phyloP scores from a whole-genome alignment of 1,284 basidiomycete genomes.

The Cutaneotrichosporon sp. region DNA sequence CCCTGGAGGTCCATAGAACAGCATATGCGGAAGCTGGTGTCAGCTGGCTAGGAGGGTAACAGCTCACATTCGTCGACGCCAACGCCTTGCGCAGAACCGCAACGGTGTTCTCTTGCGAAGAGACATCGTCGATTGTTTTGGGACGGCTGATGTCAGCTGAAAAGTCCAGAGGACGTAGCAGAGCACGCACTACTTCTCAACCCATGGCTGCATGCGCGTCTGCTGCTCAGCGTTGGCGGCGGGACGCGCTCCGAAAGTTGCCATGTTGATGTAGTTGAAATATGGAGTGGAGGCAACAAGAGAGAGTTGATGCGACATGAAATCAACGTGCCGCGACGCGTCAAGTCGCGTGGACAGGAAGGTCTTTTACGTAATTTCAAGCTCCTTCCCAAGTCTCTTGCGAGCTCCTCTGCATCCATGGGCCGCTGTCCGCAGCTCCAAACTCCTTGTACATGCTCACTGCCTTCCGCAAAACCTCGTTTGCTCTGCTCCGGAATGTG shows the following conservation, averaged over 20 bases:
- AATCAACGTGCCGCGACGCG: constrained; percentile 9
- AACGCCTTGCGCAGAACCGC: constrained; percentile 86
- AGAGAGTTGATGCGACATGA: not conserved
- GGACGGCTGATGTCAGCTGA: constrained; percentile 63
- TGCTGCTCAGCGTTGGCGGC: constrained; percentile 39
- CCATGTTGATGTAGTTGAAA: constrained; percentile 5
- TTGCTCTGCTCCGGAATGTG: no score
- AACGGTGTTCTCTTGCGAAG: constrained; percentile 94
- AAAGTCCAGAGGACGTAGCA: not conserved
- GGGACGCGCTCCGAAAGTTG: constrained; percentile 7
- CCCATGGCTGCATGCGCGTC: constrained; percentile 81
- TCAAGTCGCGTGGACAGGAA: constrained; percentile 18
- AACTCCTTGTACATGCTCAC: no score
- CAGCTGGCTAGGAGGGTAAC: not conserved
- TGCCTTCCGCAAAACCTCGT: no score
- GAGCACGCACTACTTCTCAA: constrained; percentile 82
- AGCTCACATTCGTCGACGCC: constrained; percentile 78
- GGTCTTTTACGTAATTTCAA: no score
- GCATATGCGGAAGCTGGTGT: constrained; percentile 90
- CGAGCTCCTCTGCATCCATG: no score
- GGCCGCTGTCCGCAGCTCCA: no score
- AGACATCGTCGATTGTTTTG: constrained; percentile 95
- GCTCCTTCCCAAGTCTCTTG: no score
- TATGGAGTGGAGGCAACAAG: not conserved
- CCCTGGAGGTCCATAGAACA: constrained; percentile 98